Conservation (phyloP, 2,329 filamentous ascomycete species). For the Ascochyta lentis region DNA sequence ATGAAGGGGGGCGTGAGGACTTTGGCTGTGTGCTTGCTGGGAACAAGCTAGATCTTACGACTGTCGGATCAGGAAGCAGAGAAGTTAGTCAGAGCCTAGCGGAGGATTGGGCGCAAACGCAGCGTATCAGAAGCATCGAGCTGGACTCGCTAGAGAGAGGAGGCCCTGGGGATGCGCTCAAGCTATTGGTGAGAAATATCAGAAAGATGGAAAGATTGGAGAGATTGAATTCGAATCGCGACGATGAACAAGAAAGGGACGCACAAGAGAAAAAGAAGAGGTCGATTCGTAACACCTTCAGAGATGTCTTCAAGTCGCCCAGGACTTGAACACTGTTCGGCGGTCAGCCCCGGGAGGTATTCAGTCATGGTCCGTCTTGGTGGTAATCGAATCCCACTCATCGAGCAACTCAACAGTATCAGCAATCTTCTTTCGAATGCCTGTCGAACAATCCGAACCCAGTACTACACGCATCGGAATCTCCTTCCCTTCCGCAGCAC, state of each 20-base stretch:
- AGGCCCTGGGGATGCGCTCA: slow-evolving; percentile 22
- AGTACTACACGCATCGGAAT: slow-evolving; percentile 63
- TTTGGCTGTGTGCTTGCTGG: slow-evolving; percentile 41
- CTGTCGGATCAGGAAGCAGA: slow-evolving; percentile 8
- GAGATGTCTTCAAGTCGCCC: not conserved
- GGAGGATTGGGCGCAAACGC: slow-evolving; percentile 32
- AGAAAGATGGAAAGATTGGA: slow-evolving; percentile 15
- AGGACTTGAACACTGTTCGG: not conserved
- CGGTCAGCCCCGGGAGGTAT: not conserved
- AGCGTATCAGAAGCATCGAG: slow-evolving; percentile 31
- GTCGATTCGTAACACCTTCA: not conserved
- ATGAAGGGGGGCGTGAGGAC: slow-evolving; percentile 11
- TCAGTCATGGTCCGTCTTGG: slow-evolving; percentile 27
- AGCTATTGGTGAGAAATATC: slow-evolving; percentile 25
- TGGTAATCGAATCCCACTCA: slow-evolving; percentile 42
- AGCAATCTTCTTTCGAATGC: slow-evolving; percentile 28
- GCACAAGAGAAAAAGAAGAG: not conserved
- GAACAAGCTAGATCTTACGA: slow-evolving; percentile 32
- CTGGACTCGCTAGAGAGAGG: slow-evolving; percentile 17
- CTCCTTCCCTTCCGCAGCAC: slow-evolving; percentile 56
- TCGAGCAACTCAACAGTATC: slow-evolving; percentile 35
- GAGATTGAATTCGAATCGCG: not conserved
- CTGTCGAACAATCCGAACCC: slow-evolving; percentile 44
- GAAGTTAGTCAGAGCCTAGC: slow-evolving; percentile 26
- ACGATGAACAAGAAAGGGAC: not conserved